Conservation (phyloP, 306 rosid genomes). For the Quercus suber region DNA sequence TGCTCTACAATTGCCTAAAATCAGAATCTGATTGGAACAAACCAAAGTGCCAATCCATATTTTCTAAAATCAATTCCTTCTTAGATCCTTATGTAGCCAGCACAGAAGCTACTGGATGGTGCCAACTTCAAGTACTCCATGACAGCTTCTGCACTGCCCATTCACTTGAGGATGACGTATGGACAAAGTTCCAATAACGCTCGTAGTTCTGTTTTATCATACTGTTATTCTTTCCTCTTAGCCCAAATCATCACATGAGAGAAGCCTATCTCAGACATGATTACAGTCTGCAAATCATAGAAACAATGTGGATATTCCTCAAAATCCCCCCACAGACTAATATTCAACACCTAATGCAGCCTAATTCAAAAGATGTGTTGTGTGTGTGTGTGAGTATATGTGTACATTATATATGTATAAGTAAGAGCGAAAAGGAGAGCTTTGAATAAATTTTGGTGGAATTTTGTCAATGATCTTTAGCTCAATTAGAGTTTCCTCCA, state of each 20-base stretch:
- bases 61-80: background rate
- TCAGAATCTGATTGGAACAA: background rate
- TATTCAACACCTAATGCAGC: background rate
- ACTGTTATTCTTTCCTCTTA: slow-evolving; percentile 41
- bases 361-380: background rate
- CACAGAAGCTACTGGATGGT: background rate
- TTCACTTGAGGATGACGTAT: background rate
- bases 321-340: slow-evolving; percentile 4
- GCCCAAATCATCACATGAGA: slow-evolving; percentile 84
- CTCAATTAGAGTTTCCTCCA: too few relatives aligned
- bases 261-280: slow-evolving; percentile 97
- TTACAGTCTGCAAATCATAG: slow-evolving; percentile 67
- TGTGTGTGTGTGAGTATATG: too few relatives aligned
- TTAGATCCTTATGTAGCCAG: background rate
- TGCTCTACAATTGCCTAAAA: background rate
- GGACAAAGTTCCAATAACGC: slow-evolving; percentile 12
- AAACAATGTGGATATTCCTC: background rate
- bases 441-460: background rate
- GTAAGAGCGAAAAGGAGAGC: background rate
- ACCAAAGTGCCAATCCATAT: background rate
- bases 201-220: slow-evolving; percentile 11
- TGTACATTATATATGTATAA: too few relatives aligned
- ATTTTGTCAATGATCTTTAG: background rate
- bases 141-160: slow-evolving; percentile 4
- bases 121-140: background rate